Evolutionary conservation across 2,329 filamentous ascomycete genomes (phyloP), one percentile per base, ranked within the genome.

Genomic region (Hypoxylon sp.): DNA sequence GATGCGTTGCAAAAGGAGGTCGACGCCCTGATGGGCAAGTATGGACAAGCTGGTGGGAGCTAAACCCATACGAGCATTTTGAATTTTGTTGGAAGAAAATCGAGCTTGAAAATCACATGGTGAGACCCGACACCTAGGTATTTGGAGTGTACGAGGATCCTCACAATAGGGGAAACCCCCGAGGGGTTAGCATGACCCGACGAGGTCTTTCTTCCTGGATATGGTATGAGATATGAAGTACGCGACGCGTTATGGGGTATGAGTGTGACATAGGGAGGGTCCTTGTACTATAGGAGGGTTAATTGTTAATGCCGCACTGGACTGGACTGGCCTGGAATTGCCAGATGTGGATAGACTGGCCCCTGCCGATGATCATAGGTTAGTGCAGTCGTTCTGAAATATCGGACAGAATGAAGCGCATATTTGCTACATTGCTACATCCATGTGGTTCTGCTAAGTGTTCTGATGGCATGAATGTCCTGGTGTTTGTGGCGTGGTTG

Each of bases 1-100:
- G 87, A 88, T 51, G 89, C 89, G 21, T 79, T 95, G 69, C 92
- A 93, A 79, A 86, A 87, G 75, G 92, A 95, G 75, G 92, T 95
- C 42, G 92, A 95, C 79, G 91, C 88, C 3, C 75, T 91, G 48
- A 82, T 87, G 73, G 83, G 80, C 6, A 80, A 79, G 71, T 80
- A 79, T 50, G 78, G 76, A 37, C 77, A 74, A 27, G 10, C 51
- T 39, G 52, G 39, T 32, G 55, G 47, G 46, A 58, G 32, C 39
- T 68, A 42, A 67, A 27, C 17, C 27, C 27, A 24, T 55, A 35
- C 27, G 10, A 39, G n/a, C 2, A 44, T 35, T 24, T 24, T 19
- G 8, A 31, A 24, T 39, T 50, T 61, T 57, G 29, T n/a, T 8
- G 37, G 42, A 13, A 21, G 32, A 61, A 21, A 7, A 55, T 47